Conservation (phyloP, 2,329 filamentous ascomycete species). For the Cercospora janseana region DNA sequence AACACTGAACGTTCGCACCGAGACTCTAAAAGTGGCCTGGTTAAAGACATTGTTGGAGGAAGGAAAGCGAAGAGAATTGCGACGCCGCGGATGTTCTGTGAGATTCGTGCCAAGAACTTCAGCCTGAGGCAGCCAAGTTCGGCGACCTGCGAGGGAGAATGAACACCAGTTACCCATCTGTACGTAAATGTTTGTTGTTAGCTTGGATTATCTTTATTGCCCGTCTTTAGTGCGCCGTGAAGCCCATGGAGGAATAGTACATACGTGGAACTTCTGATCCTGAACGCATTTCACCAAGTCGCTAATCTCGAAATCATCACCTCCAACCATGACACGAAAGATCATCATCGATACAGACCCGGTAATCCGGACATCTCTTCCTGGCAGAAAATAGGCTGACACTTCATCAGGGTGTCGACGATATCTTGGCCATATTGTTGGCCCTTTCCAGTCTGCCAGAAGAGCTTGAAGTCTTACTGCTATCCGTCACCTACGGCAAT, state of each 20-base stretch:
- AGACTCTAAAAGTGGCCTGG: constrained; percentile 99
- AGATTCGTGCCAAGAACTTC: constrained; percentile 2
- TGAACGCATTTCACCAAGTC: not conserved
- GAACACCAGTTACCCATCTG: not conserved
- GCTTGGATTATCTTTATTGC: constrained; percentile 1
- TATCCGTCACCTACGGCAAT: constrained; percentile 93
- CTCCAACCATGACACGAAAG: constrained; percentile 42
- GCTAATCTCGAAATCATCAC: constrained; percentile 38
- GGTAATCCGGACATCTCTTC: constrained; percentile 47
- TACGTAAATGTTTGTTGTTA: constrained; percentile 2
- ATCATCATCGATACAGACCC: constrained; percentile 98
- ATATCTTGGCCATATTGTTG: constrained; percentile 82
- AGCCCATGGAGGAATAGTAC: not conserved
- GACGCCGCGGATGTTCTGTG: constrained; percentile 10
- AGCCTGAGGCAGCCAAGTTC: constrained; percentile 3
- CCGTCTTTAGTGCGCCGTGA: not conserved
- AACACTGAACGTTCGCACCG: constrained; percentile 89
- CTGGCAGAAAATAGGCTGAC: not conserved
- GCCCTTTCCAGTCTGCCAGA: constrained; percentile 78
- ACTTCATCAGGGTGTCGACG: constrained; percentile 69
- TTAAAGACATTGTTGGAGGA: constrained; percentile 66
- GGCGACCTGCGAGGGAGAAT: constrained; percentile 13
- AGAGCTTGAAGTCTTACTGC: constrained; percentile 79
- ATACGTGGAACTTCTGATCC: not conserved
- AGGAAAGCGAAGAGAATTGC: constrained; percentile 32